These are phyloP conservation scores for Colletotrichum orbiculare DNA, from an alignment of 2,329 filamentous ascomycete genomes.

Conservation along the genomic window DNA sequence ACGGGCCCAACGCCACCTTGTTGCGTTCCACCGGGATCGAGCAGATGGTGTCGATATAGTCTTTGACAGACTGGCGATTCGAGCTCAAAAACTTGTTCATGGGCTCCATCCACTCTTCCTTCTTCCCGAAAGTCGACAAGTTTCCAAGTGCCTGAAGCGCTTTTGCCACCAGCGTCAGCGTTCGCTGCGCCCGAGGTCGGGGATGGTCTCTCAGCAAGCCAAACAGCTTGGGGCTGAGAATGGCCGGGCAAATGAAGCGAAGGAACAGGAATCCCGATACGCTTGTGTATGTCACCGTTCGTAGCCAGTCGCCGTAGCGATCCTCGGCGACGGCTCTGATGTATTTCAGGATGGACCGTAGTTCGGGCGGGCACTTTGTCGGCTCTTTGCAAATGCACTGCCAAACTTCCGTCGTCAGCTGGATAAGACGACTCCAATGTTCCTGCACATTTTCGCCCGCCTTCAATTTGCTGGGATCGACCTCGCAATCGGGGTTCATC, in stretches of 20 bases:
- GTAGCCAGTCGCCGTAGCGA: conserved; percentile 90
- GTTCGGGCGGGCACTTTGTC: conserved; percentile 79
- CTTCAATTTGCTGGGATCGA: conserved; percentile 86
- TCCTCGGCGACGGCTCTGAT: conserved; percentile 93
- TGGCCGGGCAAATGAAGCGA: conserved; percentile 95
- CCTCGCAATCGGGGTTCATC: conserved; percentile 91
- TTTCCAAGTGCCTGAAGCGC: conserved; percentile 91
- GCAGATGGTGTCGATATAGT: conserved; percentile 88
- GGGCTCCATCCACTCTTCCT: conserved; percentile 98
- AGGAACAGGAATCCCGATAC: conserved; percentile 95
- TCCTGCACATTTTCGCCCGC: conserved; percentile 77
- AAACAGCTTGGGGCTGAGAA: conserved; percentile 94
- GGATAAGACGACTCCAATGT: conserved; percentile 84
- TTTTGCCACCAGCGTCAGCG: conserved; percentile 92
- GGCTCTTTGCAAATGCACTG: conserved; percentile 82
- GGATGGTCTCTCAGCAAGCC: conserved; percentile 87
- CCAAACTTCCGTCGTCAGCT: conserved; percentile 86
- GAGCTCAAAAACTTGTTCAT: conserved; percentile 90
- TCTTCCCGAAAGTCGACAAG: conserved; percentile 89
- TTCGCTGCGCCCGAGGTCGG: conserved; percentile 83
- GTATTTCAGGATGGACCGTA: conserved; percentile 89
- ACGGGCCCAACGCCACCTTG: conserved; percentile 66
- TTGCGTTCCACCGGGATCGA: conserved; percentile 79
- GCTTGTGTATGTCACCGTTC: conserved; percentile 91
- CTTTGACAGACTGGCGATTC: conserved; percentile 83